Evolutionary conservation across 331 rosid species (phyloP).

Genomic region (Acacia pycnantha): DNA sequence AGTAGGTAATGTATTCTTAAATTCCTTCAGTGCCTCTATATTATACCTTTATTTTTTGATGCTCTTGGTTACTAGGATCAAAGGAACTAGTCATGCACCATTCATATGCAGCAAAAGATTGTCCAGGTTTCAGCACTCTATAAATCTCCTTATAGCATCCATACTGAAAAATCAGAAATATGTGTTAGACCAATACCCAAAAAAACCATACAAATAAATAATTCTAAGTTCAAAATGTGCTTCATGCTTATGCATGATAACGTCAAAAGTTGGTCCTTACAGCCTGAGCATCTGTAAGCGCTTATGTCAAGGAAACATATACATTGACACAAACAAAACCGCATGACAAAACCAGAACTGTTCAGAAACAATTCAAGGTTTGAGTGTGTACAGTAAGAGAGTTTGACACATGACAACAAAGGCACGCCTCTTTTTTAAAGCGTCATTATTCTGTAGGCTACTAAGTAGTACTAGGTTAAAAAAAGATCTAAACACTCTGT

Average conservation of each 20-base stretch:
- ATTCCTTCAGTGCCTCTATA: neutral
- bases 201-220: neutral
- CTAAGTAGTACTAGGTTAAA: neutral
- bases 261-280: neutral
- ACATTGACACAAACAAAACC: neutral
- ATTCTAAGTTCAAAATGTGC: conserved; percentile 13
- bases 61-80: conserved; percentile 74
- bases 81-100: conserved; percentile 95
- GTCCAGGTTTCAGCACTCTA: conserved; percentile 93
- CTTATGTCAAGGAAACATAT: neutral
- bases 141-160: conserved; percentile 93
- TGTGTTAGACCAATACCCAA: conserved; percentile 21
- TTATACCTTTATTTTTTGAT: conserved; percentile 77
- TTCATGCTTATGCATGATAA: conserved; percentile 12
- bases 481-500: neutral
- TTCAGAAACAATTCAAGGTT: neutral
- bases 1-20: neutral
- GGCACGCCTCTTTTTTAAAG: neutral
- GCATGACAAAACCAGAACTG: neutral
- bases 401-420: neutral
- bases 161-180: conserved; percentile 44
- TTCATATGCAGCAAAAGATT: conserved; percentile 89
- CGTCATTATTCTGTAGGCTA: neutral
- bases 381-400: neutral
- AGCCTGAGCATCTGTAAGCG: conserved; percentile 7